A percentile compares a stretch with the other conserved stretches of the same genome.
Conservation (phyloP, 495 filamentous ascomycete species). For the Entonaema liquescens region DNA sequence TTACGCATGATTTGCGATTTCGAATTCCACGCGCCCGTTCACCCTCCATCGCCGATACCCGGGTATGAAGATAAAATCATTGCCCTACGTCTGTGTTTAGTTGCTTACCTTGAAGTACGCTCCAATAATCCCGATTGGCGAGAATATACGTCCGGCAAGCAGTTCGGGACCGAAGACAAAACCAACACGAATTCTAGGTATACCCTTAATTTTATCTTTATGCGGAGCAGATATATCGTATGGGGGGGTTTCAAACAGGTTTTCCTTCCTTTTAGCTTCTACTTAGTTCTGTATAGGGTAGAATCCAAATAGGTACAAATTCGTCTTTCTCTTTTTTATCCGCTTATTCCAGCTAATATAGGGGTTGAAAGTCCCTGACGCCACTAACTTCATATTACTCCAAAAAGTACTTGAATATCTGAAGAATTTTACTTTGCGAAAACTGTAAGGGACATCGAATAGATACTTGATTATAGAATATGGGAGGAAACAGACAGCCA, state of each 20-base stretch:
- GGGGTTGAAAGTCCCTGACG: no score
- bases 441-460: neutral
- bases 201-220: neutral
- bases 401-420: no score
- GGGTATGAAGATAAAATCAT: neutral
- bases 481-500: no score
- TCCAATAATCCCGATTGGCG: neutral
- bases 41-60: neutral
- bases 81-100: neutral
- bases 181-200: neutral
- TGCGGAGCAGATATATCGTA: neutral
- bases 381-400: no score
- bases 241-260: neutral
- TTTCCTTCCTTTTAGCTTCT: no score
- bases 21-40: neutral
- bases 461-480: neutral
- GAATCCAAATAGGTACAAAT: no score
- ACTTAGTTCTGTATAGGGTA: no score
- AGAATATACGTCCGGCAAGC: neutral
- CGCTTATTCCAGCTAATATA: no score
- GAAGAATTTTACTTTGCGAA: no score
- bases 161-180: neutral
- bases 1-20: constrained; percentile 27
- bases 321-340: no score
- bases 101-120: neutral